These are phyloP conservation scores for Tylopilus sp. DNA, from an alignment of 768 basidiomycete species.

Conservation along the genomic window DNA sequence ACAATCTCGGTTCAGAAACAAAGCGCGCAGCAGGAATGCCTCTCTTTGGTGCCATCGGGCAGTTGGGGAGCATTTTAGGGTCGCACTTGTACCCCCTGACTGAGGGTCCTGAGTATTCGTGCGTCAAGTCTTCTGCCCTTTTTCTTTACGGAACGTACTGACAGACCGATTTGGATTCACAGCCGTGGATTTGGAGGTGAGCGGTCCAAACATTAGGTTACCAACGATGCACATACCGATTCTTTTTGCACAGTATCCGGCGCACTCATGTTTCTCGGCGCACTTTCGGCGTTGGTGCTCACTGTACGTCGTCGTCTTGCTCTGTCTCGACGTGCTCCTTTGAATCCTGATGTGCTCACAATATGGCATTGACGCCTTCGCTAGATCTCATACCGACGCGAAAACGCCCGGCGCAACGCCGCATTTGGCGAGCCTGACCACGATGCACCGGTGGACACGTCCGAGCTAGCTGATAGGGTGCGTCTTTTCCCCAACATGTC, in stretches of 20 bases:
- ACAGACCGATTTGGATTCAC: background rate
- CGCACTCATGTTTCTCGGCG: slow-evolving; percentile 24
- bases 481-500: background rate
- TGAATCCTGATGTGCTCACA: background rate
- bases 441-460: slow-evolving; percentile 54
- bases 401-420: slow-evolving; percentile 55
- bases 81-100: slow-evolving; percentile 42
- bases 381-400: slow-evolving; percentile 60
- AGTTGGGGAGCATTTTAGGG: slow-evolving; percentile 38
- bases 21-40: slow-evolving; percentile 42
- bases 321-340: background rate
- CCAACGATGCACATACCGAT: background rate
- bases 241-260: slow-evolving; percentile 10
- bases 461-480: slow-evolving; percentile 57
- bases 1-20: slow-evolving; percentile 45
- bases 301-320: slow-evolving; percentile 12
- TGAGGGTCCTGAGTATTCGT: slow-evolving; percentile 40
- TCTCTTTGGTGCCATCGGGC: slow-evolving; percentile 41
- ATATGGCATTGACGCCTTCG: background rate
- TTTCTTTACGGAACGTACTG: background rate
- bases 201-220: background rate
- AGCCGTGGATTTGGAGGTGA: slow-evolving; percentile 5
- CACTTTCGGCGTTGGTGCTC: slow-evolving; percentile 16
- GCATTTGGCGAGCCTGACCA: slow-evolving; percentile 48
- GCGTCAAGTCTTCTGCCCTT: background rate